Percentiles rank a stretch among this genome's conserved stretches.
These are phyloP conservation scores for Tuber magnatum DNA, from an alignment of 495 filamentous ascomycete species.

Conservation along the genomic window DNA sequence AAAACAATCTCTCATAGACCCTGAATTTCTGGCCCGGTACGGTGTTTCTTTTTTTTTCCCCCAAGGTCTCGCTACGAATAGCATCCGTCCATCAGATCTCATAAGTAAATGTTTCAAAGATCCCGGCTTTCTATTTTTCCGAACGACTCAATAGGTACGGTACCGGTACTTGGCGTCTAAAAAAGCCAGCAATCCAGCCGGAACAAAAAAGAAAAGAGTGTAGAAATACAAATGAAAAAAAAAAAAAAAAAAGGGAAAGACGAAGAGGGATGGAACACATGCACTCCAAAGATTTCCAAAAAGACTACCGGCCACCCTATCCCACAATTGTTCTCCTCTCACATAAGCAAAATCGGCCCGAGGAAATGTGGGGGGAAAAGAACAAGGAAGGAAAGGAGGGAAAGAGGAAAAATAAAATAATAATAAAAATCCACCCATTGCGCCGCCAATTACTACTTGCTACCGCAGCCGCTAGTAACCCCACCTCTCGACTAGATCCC, in stretches of 20 bases:
- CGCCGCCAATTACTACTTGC: background rate
- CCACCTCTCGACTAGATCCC: conserved; percentile 31
- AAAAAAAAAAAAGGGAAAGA: background rate
- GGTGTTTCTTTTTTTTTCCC: background rate
- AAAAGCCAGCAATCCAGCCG: background rate
- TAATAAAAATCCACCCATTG: background rate
- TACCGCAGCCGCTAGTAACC: conserved; percentile 6
- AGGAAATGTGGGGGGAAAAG: background rate
- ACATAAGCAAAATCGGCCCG: background rate
- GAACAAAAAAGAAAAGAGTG: background rate
- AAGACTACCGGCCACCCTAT: background rate
- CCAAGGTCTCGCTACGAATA: background rate
- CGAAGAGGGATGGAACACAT: background rate
- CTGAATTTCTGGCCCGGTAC: background rate
- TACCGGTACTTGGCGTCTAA: background rate
- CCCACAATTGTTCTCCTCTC: background rate
- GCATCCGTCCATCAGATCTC: background rate
- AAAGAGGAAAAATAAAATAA: background rate
- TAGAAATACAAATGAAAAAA: background rate
- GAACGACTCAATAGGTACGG: background rate
- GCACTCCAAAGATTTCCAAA: conserved; percentile 2
- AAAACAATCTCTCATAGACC: background rate
- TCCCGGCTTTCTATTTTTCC: background rate
- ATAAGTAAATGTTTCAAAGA: background rate
- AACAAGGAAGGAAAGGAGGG: too few relatives aligned